Evolutionary conservation across 2,329 filamentous ascomycete species (phyloP).

Genomic region (Trichoderma aggressivum): DNA sequence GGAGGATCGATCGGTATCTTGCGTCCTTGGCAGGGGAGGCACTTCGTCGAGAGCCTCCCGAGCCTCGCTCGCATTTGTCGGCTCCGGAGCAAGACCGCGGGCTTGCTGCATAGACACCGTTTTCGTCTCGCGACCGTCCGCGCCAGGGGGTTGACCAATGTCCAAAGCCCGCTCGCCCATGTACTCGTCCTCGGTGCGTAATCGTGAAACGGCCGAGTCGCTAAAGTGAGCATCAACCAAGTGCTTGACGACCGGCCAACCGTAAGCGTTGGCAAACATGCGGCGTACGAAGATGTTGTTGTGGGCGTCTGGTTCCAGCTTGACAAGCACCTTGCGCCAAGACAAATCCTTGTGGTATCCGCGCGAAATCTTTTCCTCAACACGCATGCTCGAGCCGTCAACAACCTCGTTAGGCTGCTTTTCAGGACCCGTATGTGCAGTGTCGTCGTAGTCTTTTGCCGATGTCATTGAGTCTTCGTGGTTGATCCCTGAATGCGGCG

Average conservation of each 20-base stretch:
- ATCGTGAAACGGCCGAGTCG: constrained; percentile 60
- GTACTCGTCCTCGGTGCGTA: constrained; percentile 64
- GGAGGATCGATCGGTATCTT: constrained; percentile 24
- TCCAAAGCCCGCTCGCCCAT: constrained; percentile 67
- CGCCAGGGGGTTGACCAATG: constrained; percentile 52
- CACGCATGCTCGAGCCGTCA: constrained; percentile 71
- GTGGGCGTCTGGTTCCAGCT: constrained; percentile 93
- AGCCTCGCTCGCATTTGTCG: constrained; percentile 29
- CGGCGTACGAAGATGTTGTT: constrained; percentile 97
- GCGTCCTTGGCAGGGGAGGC: constrained; percentile 36
- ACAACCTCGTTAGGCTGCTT: constrained; percentile 39
- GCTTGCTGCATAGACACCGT: constrained; percentile 20
- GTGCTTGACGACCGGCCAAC: constrained; percentile 96
- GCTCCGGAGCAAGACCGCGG: constrained; percentile 1
- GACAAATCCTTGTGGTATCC: constrained; percentile 89
- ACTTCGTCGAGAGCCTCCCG: constrained; percentile 44
- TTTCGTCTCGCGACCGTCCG: constrained; percentile 64
- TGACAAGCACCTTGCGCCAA: constrained; percentile 95
- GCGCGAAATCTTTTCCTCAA: constrained; percentile 96
- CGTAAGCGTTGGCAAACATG: constrained; percentile 95
- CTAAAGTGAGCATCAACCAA: constrained; percentile 92
- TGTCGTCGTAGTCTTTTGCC: constrained; percentile 52
- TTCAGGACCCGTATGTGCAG: constrained; percentile 44
- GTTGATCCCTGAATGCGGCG: constrained; percentile 33
- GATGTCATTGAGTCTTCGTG: constrained; percentile 45